A percentile compares a stretch with the other conserved stretches of the same genome.
These are phyloP conservation scores for Aspergillus clavatus DNA, from an alignment of 2,329 filamentous ascomycete species.

Conservation along the genomic window DNA sequence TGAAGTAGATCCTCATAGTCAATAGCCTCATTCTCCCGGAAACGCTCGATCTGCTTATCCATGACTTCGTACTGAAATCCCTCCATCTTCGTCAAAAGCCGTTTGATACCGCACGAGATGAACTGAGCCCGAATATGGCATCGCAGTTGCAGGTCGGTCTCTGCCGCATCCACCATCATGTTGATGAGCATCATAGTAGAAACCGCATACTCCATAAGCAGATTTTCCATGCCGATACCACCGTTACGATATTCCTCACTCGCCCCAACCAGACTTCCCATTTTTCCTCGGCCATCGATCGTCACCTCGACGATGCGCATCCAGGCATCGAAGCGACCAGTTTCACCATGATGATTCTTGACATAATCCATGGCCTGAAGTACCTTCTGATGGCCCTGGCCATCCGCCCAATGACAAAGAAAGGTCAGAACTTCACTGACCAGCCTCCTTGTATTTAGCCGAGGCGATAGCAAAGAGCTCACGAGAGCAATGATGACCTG, in stretches of 20 bases:
- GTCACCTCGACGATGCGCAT: constrained; percentile 98
- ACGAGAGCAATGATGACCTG: constrained; percentile 85
- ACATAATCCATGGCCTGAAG: constrained; percentile 89
- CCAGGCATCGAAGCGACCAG: constrained; percentile 95
- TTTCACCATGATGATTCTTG: constrained; percentile 82
- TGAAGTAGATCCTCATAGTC: constrained; percentile 98
- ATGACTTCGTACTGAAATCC: constrained; percentile 97
- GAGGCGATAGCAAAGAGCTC: constrained; percentile 79
- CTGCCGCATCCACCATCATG: constrained; percentile 88
- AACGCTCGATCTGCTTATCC: constrained; percentile 95
- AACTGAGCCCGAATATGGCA: constrained; percentile 96
- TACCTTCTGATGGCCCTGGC: constrained; percentile 86
- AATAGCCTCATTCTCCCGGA: constrained; percentile 89
- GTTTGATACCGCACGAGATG: constrained; percentile 89
- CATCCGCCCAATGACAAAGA: constrained; percentile 87
- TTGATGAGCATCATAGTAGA: constrained; percentile 93
- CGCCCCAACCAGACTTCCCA: constrained; percentile 94
- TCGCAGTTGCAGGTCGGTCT: constrained; percentile 81
- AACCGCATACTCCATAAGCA: constrained; percentile 98
- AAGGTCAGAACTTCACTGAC: constrained; percentile 97
- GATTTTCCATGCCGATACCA: constrained; percentile 96
- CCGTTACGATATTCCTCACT: constrained; percentile 94
- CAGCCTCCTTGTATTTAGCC: constrained; percentile 86
- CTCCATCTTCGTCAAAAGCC: constrained; percentile 94
- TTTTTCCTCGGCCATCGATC: constrained; percentile 93